phyloP scores from a whole-genome alignment of 352 stramenopile genomes.

The Phytophthora cryptogea region DNA sequence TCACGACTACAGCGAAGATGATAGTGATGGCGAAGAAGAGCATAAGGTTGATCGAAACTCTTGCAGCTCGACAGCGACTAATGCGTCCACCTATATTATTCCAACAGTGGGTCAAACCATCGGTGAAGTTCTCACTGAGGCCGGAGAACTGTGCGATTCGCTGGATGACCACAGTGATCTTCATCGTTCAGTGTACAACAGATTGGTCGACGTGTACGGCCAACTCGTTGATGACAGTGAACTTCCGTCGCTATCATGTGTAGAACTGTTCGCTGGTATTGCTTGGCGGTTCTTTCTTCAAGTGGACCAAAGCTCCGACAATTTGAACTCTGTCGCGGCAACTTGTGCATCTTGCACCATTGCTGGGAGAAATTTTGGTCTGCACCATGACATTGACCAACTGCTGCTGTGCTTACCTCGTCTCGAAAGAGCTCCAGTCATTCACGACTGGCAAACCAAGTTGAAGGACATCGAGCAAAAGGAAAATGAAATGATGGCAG shows the following conservation, averaged over 20 bases:
- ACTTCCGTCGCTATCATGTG: neutral
- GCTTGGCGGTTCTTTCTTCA: neutral
- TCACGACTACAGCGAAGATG: neutral
- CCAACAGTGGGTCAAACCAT: neutral
- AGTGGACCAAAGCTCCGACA: neutral
- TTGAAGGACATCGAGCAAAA: neutral
- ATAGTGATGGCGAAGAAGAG: neutral
- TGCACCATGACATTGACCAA: constrained; percentile 20
- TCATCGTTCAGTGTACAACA: neutral
- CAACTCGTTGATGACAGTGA: neutral
- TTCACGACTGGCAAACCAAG: constrained; percentile 7
- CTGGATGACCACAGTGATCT: neutral
- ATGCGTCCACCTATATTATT: neutral
- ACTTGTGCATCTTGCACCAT: constrained; percentile 9
- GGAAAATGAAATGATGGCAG: neutral
- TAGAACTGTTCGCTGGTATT: too few relatives aligned
- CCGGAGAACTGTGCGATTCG: neutral
- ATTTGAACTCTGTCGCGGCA: neutral
- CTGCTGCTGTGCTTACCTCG: neutral
- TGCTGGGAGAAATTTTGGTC: constrained; percentile 5
- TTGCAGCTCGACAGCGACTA: neutral
- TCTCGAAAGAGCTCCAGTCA: neutral
- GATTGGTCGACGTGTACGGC: neutral
- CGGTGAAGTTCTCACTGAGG: neutral
- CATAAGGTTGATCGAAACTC: neutral